Evolutionary conservation across 805 yeast species (phyloP), one percentile per base, ranked within the genome.

Genomic region (Candida orba): DNA sequence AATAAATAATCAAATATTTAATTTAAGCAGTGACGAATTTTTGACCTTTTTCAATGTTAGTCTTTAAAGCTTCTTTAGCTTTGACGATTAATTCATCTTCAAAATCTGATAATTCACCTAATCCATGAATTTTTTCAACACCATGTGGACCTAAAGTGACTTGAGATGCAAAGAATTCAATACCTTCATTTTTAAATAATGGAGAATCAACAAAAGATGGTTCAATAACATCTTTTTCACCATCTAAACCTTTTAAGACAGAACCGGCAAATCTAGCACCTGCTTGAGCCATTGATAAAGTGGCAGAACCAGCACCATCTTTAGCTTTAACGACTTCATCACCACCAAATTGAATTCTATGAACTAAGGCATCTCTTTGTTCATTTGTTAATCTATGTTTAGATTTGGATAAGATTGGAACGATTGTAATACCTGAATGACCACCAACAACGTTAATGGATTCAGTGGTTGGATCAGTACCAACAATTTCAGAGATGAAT

Each of bases 311-410:
- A 55, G 90, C 88, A 67, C 96, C 96, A 61, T 85, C 79, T 76
- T 87, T 87, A 58, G 95, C 95, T 71, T 85, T 75, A 57, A 87
- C 95, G 54, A 87, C 95, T 75, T 87, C 96, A 63, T 87, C 96
- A 72, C 96, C 96, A 69, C 95, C 96, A 62, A 84, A 89, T 73
- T 89, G 96, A 66, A 89, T 86, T 69, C 96, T 82, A 76, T 87
- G 77, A 63, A 86, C 75, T 58, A 88, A 74, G 24, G 72, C 69
- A 40, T 77, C 82, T 60, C 75, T 76, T 70, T 68, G 72, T 64
- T 84, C 91, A 54, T 76, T 78, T 57, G 78, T 70, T 84, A 69
- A 12, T 24, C 69, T 75, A 75, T 84, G 87, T 68, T 69, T 75
- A 55, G 93, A 75, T 73, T 84, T 95, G 50, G 95, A 85, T 65